Conservation (phyloP, 73 alveolate genomes). For the Paramecium bursaria region DNA sequence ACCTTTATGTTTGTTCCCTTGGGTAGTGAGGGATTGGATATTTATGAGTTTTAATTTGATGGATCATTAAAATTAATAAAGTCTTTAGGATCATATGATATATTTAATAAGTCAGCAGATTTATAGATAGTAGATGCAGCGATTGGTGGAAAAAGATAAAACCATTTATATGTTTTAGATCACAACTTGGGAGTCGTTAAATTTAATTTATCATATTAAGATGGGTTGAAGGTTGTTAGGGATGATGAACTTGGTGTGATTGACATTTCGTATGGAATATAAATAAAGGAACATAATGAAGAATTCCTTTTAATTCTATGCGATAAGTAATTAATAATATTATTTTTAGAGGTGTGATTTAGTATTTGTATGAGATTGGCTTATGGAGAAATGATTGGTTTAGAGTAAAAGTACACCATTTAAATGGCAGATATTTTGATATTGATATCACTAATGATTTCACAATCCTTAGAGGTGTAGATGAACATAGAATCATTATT, state of each 20-base stretch:
- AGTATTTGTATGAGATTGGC: not conserved
- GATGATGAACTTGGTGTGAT: constrained; percentile 25
- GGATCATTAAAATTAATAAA: not conserved
- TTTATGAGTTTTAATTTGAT: constrained; percentile 3
- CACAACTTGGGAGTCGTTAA: no score
- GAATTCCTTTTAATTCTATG: not conserved
- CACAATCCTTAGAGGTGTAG: constrained; percentile 28
- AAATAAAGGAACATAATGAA: constrained; percentile 1
- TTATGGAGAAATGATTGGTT: constrained; percentile 16
- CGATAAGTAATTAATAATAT: no score
- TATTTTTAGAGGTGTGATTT: constrained; percentile 4
- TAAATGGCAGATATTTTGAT: constrained; percentile 35
- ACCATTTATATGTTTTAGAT: no score
- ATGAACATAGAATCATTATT: constrained; percentile 56
- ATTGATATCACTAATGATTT: constrained; percentile 12
- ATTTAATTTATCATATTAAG: no score
- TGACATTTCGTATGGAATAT: not conserved
- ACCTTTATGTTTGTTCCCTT: constrained; percentile 6
- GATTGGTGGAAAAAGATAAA: no score
- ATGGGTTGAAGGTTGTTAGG: no score
- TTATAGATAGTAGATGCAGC: constrained; percentile 9
- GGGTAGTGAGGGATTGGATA: constrained; percentile 33
- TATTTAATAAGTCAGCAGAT: not conserved
- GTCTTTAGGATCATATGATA: not conserved
- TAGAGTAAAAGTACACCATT: constrained; percentile 18